A percentile compares a stretch with the other conserved stretches of the same genome.
phyloP scores from a whole-genome alignment of 2,329 filamentous ascomycete genomes.

The Davidsoniella virescens region DNA sequence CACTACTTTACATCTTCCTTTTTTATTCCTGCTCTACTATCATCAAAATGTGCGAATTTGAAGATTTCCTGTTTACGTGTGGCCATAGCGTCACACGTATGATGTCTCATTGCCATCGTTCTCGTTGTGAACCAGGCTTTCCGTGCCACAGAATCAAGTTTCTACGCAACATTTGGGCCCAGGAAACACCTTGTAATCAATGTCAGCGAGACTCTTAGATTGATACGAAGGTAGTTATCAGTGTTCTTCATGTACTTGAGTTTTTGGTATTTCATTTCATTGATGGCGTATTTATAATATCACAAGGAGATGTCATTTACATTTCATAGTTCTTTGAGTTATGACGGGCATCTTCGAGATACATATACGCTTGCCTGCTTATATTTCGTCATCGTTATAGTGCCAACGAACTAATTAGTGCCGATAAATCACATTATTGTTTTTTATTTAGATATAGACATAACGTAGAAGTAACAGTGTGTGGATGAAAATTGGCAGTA shows the following conservation, averaged over 20 bases:
- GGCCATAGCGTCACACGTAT: conserved; percentile 42
- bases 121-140: conserved; percentile 55
- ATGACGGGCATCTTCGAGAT: not conserved
- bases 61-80: conserved; percentile 52
- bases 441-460: not conserved
- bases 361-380: too few species aligned
- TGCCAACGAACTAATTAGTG: not conserved
- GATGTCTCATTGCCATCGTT: conserved; percentile 57
- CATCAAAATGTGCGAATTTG: conserved; percentile 55
- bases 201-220: conserved; percentile 20
- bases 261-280: too few species aligned
- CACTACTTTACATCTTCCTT: not conserved
- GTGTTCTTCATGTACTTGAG: too few species aligned
- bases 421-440: too few species aligned
- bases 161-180: conserved; percentile 42
- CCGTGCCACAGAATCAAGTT: conserved; percentile 53
- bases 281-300: not conserved
- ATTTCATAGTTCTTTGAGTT: not conserved
- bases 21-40: not conserved
- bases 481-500: not conserved
- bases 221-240: too few species aligned
- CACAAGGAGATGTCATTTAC: not conserved
- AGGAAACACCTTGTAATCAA: conserved; percentile 34
- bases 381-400: conserved; percentile 6
- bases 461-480: not conserved